Percentiles rank a stretch among this genome's conserved stretches.
Evolutionary conservation across 2,329 filamentous ascomycete species (phyloP).

Genomic region (Fusarium zealandicum): DNA sequence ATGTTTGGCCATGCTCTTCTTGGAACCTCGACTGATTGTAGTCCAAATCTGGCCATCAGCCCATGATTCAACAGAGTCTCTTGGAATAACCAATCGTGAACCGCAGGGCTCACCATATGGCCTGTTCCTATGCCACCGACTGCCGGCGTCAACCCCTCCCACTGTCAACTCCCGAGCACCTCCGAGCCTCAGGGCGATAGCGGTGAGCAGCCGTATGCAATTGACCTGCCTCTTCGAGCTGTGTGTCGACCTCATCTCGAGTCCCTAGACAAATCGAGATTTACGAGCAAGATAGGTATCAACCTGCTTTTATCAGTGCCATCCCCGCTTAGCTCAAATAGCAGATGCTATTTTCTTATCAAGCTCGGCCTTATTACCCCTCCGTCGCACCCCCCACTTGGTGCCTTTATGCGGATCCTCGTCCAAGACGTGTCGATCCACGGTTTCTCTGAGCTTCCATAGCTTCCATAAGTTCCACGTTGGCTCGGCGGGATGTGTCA

Average conservation of each 20-base stretch:
- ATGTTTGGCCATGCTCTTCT: neutral
- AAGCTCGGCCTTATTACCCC: neutral
- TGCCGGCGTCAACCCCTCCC: neutral
- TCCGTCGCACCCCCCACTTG: conserved; percentile 1
- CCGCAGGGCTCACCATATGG: neutral
- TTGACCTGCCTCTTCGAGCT: neutral
- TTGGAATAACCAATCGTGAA: neutral
- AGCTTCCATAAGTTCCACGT: conserved; percentile 1
- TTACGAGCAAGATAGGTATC: conserved; percentile 1
- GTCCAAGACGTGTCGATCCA: conserved; percentile 1
- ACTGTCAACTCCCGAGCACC: conserved; percentile 1
- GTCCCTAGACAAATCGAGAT: neutral
- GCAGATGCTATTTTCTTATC: neutral
- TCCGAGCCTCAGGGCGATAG: neutral
- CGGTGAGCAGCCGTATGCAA: conserved; percentile 3
- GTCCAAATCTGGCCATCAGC: conserved; percentile 1
- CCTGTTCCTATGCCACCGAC: conserved; percentile 6
- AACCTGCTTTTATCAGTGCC: neutral
- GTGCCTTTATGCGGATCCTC: neutral
- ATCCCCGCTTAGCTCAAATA: neutral
- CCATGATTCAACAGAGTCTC: neutral
- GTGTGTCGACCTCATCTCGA: neutral
- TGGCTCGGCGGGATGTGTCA: neutral
- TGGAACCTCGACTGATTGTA: neutral
- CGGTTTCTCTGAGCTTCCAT: conserved; percentile 3